Evolutionary conservation across 345 rosid genomes (phyloP).

Genomic region (Moricandia moricandioides): DNA sequence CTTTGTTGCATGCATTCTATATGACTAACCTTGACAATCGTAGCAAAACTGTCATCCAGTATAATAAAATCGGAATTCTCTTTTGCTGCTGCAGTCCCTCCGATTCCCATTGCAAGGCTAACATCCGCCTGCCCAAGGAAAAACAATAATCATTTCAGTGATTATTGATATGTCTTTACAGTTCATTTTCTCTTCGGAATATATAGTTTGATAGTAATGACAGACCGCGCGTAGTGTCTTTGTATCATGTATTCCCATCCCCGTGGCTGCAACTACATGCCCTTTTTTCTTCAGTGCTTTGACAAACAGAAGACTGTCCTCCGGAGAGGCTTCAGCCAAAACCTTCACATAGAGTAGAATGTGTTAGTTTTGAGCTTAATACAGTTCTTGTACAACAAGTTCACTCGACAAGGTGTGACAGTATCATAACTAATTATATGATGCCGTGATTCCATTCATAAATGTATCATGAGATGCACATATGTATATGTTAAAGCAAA

Average conservation of each 20-base stretch:
- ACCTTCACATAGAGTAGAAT: constrained; percentile 48
- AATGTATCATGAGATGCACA: background rate
- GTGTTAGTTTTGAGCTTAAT: background rate
- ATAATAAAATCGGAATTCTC: constrained; percentile 84
- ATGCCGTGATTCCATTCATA: background rate
- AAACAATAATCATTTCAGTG: constrained; percentile 15
- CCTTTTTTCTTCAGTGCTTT: constrained; percentile 68
- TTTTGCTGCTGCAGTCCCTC: constrained; percentile 84
- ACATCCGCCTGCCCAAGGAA: constrained; percentile 69
- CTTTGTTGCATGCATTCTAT: background rate
- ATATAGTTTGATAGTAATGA: background rate
- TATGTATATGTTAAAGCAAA: background rate
- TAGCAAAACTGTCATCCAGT: constrained; percentile 67
- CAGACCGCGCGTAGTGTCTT: constrained; percentile 64
- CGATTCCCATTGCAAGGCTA: constrained; percentile 81
- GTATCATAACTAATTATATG: background rate
- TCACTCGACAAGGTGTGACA: background rate
- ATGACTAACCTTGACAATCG: constrained; percentile 71
- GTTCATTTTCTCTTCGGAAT: background rate
- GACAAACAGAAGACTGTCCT: constrained; percentile 71
- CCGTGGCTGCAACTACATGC: constrained; percentile 84
- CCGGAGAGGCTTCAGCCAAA: constrained; percentile 72
- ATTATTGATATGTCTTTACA: constrained; percentile 10
- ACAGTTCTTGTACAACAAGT: background rate
- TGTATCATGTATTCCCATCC: constrained; percentile 91